A percentile compares a stretch with the other conserved stretches of the same genome.
phyloP scores from a whole-genome alignment of 2,329 filamentous ascomycete species.

The Scedosporium aurantiacum region DNA sequence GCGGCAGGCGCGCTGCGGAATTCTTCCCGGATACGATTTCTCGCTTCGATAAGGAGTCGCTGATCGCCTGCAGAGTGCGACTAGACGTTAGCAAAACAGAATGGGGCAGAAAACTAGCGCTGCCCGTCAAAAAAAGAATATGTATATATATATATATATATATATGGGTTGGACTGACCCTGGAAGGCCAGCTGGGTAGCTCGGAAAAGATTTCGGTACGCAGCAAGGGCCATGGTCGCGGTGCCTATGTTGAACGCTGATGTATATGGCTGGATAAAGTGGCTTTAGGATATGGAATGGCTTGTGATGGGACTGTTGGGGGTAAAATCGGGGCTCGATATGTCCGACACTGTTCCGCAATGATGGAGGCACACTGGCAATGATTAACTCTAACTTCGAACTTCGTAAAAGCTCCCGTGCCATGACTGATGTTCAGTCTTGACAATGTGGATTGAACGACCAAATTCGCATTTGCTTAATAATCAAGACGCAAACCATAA shows the following conservation, averaged over 20 bases:
- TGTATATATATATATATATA: no score
- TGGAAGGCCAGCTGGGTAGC: conserved; percentile 74
- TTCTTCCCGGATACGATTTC: conserved; percentile 56
- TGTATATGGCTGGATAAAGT: no score
- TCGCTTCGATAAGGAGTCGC: conserved; percentile 57
- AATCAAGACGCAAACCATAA: no score
- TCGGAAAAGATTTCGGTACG: conserved; percentile 73
- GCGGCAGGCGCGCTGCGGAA: conserved; percentile 61
- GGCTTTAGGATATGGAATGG: background rate
- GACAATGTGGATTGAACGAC: no score
- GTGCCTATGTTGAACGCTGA: background rate
- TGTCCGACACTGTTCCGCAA: no score
- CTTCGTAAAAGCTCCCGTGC: no score
- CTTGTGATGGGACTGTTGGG: no score
- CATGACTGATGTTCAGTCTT: no score
- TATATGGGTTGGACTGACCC: conserved; percentile 39
- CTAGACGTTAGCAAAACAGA: conserved; percentile 7
- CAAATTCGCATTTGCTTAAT: no score
- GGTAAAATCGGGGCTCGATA: no score
- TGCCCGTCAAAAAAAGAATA: background rate
- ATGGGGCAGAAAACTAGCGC: background rate
- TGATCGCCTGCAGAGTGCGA: conserved; percentile 49
- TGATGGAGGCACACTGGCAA: no score
- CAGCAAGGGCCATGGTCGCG: conserved; percentile 53
- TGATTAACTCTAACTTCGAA: no score